Percentiles rank a stretch among this genome's conserved stretches.
Conservation (phyloP, 176 grass and related monocot genomes). For the Phyllostachys edulis region DNA sequence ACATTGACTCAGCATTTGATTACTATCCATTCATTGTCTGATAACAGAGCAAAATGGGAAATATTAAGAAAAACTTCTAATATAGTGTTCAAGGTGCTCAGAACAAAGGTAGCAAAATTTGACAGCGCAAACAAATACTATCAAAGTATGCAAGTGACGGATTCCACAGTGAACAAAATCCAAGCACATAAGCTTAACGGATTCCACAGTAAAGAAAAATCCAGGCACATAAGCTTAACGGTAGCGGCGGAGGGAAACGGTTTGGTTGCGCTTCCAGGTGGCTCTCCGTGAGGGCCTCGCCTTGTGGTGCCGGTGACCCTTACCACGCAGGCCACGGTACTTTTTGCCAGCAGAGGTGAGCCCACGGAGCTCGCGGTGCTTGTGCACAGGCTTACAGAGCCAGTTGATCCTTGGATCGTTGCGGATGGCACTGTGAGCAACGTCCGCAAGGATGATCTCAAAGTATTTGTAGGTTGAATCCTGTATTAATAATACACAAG, state of each 20-base stretch:
- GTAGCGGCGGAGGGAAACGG: conserved; percentile 72
- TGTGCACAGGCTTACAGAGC: conserved; percentile 80
- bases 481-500: too few species aligned
- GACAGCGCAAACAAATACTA: conserved; percentile 30
- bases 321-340: conserved; percentile 72
- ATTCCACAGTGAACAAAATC: too few species aligned
- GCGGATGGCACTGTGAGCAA: conserved; percentile 62
- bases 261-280: conserved; percentile 87
- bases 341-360: conserved; percentile 88
- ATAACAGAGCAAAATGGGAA: too few species aligned
- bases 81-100: background rate
- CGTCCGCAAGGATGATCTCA: conserved; percentile 68
- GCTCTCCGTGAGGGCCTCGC: conserved; percentile 64
- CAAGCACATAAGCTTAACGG: background rate
- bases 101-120: conserved; percentile 46
- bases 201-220: conserved; percentile 22
- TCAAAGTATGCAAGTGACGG: too few species aligned
- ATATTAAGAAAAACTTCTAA: too few species aligned
- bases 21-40: background rate
- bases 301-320: conserved; percentile 64
- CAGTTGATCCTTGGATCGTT: conserved; percentile 81
- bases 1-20: background rate
- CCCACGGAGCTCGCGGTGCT: conserved; percentile 79
- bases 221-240: conserved; percentile 48
- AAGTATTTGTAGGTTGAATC: conserved; percentile 71